Conservation (phyloP, 1,284 basidiomycete genomes). For the Heliocybe sulcata region DNA sequence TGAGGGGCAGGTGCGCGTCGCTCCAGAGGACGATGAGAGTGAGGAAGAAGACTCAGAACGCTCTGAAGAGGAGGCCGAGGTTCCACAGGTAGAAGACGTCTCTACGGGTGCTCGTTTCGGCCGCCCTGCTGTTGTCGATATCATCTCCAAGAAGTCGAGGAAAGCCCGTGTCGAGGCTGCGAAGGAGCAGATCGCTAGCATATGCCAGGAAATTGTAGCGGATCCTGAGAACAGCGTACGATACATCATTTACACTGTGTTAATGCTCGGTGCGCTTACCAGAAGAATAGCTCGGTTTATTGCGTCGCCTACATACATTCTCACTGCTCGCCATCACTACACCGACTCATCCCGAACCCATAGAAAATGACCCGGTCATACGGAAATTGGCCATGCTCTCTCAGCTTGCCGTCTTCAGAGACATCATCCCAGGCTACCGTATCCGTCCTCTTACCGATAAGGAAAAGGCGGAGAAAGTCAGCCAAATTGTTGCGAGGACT, state of each 20-base stretch:
- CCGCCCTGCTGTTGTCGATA: constrained; percentile 70
- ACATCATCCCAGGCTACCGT: constrained; percentile 87
- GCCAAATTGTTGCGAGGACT: constrained; percentile 85
- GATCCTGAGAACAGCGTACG: constrained; percentile 81
- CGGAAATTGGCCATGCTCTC: constrained; percentile 88
- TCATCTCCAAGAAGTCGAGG: constrained; percentile 64
- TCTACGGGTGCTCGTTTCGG: constrained; percentile 78
- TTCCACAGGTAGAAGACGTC: constrained; percentile 46
- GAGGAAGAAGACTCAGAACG: constrained; percentile 30
- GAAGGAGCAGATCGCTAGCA: constrained; percentile 84
- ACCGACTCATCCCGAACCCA: constrained; percentile 54
- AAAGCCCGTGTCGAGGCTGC: constrained; percentile 67
- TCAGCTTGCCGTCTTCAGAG: constrained; percentile 91
- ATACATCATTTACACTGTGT: constrained; percentile 9
- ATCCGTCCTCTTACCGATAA: constrained; percentile 87
- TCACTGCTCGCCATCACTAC: constrained; percentile 67
- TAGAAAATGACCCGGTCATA: constrained; percentile 77
- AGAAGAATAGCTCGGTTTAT: constrained; percentile 62
- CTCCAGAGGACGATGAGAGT: constrained; percentile 27
- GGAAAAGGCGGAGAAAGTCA: constrained; percentile 91
- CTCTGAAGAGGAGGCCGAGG: constrained; percentile 31
- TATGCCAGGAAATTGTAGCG: constrained; percentile 85
- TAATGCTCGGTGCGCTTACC: neutral
- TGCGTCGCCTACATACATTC: constrained; percentile 84
- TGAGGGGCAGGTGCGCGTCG: constrained; percentile 15